Base-by-base conservation (phyloP, 192 early-diverging fungal genomes). In the Backusella psychrophila region DNA sequence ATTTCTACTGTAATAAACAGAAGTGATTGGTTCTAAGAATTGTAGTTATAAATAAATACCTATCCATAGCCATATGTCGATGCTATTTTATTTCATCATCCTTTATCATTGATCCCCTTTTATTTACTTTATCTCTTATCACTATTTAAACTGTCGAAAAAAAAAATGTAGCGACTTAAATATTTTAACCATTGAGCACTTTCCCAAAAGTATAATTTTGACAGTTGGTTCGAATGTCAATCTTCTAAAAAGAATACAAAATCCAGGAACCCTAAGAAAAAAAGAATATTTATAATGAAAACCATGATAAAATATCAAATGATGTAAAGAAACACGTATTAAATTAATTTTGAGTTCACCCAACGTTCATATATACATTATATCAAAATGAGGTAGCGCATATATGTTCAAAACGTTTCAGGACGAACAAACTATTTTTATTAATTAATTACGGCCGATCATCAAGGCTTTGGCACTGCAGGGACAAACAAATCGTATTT, bases 101-200 rank as follows among this genome's bases (percentile, higher is more conserved):
- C 9, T 49, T 63, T 63, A 63, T 12, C 23, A 63, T 63, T 3
- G 8, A 14, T 29, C 56, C 56, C 23, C 11, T 63, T 63, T 63
- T 63, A 29, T 63, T 63, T 56, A 56, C 21, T 21, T 56, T 56
- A 21, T 56, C 9, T 56, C n/a, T 56, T 21, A 21, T 26, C 19
- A 21, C n/a, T 21, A 56, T 26, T 63, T 63, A 63, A 63, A 63
- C 56, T 63, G 56, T 63, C 56, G 56, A 63, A 63, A 63, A n/a
- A 19, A 63, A 14, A 59, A 59, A 26, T 26, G 23, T 11, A 63
- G 3, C 29, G 23, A 29, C 56, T 63, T 8, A n/a, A 26, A 29
- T 14, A 63, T 12, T 29, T 63, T 63, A 63, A 63, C 1, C 8
- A 11, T 53, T 53, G 52, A 53, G 7, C n/a, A 53, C 19, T 63